Evolutionary conservation across 2,329 filamentous ascomycete species (phyloP).

Genomic region (Metarhizium anisopliae): DNA sequence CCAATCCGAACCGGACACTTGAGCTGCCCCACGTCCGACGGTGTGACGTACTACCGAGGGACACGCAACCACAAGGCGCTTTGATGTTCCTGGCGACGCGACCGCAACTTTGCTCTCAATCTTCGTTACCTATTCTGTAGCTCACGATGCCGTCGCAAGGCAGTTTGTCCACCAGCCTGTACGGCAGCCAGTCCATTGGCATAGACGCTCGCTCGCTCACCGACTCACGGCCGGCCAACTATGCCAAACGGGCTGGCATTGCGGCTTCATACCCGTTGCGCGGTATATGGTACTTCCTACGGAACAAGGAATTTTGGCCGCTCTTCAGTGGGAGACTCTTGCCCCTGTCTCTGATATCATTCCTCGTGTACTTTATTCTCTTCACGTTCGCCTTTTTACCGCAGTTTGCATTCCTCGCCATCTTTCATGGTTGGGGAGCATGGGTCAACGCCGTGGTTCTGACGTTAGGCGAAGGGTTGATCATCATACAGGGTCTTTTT

Average conservation of each 20-base stretch:
- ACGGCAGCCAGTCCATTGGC: conserved; percentile 7
- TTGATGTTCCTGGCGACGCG: background rate
- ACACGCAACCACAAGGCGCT: background rate
- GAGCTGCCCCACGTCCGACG: background rate
- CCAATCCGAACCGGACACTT: background rate
- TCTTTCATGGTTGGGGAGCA: conserved; percentile 83
- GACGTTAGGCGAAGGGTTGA: conserved; percentile 72
- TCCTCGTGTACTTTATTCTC: conserved; percentile 73
- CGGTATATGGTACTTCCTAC: conserved; percentile 75
- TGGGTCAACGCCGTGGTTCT: conserved; percentile 84
- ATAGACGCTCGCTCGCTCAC: conserved; percentile 5
- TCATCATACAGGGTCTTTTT: conserved; percentile 61
- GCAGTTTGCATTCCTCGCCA: conserved; percentile 76
- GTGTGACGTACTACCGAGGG: conserved; percentile 1
- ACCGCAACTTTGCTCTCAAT: background rate
- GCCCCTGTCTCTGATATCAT: conserved; percentile 72
- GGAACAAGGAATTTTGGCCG: conserved; percentile 73
- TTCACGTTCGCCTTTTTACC: conserved; percentile 86
- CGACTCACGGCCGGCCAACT: conserved; percentile 25
- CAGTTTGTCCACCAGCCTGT: conserved; percentile 1
- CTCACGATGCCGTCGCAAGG: conserved; percentile 6
- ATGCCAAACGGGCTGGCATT: conserved; percentile 32
- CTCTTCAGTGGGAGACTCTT: conserved; percentile 70
- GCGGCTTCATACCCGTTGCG: conserved; percentile 50
- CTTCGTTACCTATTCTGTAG: background rate